Conservation (phyloP, 768 basidiomycete species). For the Melanogaster broomeanus region DNA sequence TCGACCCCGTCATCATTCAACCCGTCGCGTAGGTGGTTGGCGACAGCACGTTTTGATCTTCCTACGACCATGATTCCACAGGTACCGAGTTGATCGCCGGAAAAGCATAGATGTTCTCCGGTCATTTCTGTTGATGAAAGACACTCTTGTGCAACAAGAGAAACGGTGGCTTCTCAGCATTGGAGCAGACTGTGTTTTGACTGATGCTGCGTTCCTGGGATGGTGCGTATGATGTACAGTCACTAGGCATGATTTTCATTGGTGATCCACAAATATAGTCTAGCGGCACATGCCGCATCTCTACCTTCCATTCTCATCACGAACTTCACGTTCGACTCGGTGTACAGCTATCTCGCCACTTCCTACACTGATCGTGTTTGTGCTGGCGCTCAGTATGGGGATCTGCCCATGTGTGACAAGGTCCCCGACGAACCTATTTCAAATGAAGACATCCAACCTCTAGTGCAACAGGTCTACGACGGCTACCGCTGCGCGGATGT, state of each 20-base stretch:
- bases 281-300: slow-evolving; percentile 62
- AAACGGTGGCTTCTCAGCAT: slow-evolving; percentile 54
- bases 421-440: slow-evolving; percentile 59
- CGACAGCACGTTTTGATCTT: slow-evolving; percentile 5
- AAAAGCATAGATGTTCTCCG: slow-evolving; percentile 66
- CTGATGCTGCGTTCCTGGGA: slow-evolving; percentile 77
- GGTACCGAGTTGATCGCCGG: slow-evolving; percentile 72
- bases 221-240: slow-evolving; percentile 55
- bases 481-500: slow-evolving; percentile 76
- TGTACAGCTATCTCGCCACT: slow-evolving; percentile 75
- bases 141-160: slow-evolving; percentile 56
- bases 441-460: slow-evolving; percentile 47
- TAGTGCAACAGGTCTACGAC: slow-evolving; percentile 61
- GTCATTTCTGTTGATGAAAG: slow-evolving; percentile 57
- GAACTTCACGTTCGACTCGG: slow-evolving; percentile 86
- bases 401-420: slow-evolving; percentile 22
- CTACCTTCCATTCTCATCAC: slow-evolving; percentile 76
- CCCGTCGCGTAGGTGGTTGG: slow-evolving; percentile 67
- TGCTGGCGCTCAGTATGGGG: background rate
- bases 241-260: background rate
- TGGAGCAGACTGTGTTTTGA: slow-evolving; percentile 60
- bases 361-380: slow-evolving; percentile 5
- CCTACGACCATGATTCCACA: slow-evolving; percentile 21
- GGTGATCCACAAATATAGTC: slow-evolving; percentile 34
- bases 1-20: slow-evolving; percentile 81